A percentile compares a stretch with the other conserved stretches of the same genome.
These are phyloP conservation scores for Malus domestica DNA, from an alignment of 306 rosid species.

Conservation along the genomic window ASM211411v1 NC_041789.1:14683001-14683500, in stretches of 20 bases:
- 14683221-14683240: constrained; percentile 7
- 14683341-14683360: constrained; percentile 59
- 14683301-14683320: constrained; percentile 41
- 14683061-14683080: neutral
- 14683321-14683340: constrained; percentile 45
- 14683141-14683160: neutral
- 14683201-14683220: neutral
- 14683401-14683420: constrained; percentile 65
- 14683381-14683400: constrained; percentile 90
- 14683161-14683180: neutral
- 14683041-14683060: neutral
- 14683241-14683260: constrained; percentile 53
- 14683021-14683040: neutral
- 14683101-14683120: neutral
- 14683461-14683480: constrained; percentile 90
- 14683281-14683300: constrained; percentile 60
- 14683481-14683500: constrained; percentile 91
- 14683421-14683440: constrained; percentile 56
- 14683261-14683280: constrained; percentile 53
- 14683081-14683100: neutral
- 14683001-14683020: constrained; percentile 1
- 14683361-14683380: constrained; percentile 76
- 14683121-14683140: neutral
- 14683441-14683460: constrained; percentile 68
- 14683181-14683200: neutral